These are phyloP conservation scores for Barbarea vulgaris DNA, from an alignment of 345 rosid species.

Conservation along the genomic window DNA sequence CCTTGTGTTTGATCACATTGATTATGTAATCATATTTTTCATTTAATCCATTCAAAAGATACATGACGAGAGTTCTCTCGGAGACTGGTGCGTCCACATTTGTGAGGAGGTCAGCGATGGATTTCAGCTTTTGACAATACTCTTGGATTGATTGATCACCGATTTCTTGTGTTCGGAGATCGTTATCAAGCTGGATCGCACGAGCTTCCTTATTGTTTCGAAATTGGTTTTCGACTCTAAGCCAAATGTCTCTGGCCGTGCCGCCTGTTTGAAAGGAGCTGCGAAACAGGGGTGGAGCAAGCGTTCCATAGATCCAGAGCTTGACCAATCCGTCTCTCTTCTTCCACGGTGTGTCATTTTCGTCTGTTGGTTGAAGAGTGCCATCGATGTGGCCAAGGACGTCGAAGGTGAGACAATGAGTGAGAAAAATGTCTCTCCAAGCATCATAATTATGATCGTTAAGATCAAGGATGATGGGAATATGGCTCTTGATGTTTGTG, in stretches of 20 bases:
- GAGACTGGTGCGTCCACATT: background rate
- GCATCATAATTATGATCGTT: too few relatives aligned
- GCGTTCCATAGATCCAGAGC: background rate
- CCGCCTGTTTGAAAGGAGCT: background rate
- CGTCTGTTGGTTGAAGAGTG: too few relatives aligned
- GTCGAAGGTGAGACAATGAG: too few relatives aligned
- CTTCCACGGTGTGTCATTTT: too few relatives aligned
- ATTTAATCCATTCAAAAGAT: background rate
- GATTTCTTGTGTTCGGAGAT: background rate
- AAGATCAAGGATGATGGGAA: too few relatives aligned
- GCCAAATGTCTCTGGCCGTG: background rate
- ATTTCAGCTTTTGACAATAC: background rate
- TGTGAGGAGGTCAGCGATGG: fast-evolving
- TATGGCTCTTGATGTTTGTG: too few relatives aligned
- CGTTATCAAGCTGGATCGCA: background rate
- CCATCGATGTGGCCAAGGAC: too few relatives aligned
- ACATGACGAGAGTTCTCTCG: background rate
- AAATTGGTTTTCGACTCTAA: background rate
- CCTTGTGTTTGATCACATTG: background rate
- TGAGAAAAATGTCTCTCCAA: too few relatives aligned
- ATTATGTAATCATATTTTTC: background rate
- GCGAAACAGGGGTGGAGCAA: background rate
- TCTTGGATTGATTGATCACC: background rate
- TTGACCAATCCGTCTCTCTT: background rate
- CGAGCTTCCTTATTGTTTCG: background rate